Evolutionary conservation across 73 alveolate genomes (phyloP), one percentile per base, ranked within the genome.

Genomic region (Blepharisma japonicum): DNA sequence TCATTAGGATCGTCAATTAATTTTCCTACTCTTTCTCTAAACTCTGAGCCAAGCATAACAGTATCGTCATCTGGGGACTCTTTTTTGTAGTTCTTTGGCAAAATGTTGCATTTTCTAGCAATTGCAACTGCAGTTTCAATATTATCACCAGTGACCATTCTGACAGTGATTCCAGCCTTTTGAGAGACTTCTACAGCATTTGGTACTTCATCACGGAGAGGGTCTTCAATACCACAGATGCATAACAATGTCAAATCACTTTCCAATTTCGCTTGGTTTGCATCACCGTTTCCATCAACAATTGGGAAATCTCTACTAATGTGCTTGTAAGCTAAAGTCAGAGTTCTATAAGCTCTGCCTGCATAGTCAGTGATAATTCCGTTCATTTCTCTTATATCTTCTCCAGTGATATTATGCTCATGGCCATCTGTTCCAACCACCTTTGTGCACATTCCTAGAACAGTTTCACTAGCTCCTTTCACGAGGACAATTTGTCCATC

Each of bases 71-170:
- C 68, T 11, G 53, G 71, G 32, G 32, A 53, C 23, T n/a, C 18
- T 53, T 53, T 53, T 53, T 20, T 53, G 2, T 25, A 77, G 14
- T 56, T 7, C 38, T 50, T 32, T 1, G 71, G 47, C 4, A 88
- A 23, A 38, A 95, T 94, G 5, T 92, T 91, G 79, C 98, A 95
- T 68, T 94, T 94, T 56, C 84, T 84, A 6, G 98, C 99, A 47
- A 95, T 95, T 25, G 99, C 98, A 21, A 86, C 83, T 0, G 99
- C 99, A 48, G 99, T 95, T 2, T 86, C 91, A 8, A 85, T 89
- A 86, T 95, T 95, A 86, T 95, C 99, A 4, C 98, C 99, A 3
- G 99, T 95, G 0, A 95, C 99, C 99, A 95, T 95, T 84, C 97
- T 93, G 6, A 95, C 98, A 77, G 84, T 94, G 32, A 96, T 92